Percentiles rank a stretch among this genome's conserved stretches.
Evolutionary conservation across 345 rosid genomes (phyloP).

Genomic region (Arabis alpina): DNA sequence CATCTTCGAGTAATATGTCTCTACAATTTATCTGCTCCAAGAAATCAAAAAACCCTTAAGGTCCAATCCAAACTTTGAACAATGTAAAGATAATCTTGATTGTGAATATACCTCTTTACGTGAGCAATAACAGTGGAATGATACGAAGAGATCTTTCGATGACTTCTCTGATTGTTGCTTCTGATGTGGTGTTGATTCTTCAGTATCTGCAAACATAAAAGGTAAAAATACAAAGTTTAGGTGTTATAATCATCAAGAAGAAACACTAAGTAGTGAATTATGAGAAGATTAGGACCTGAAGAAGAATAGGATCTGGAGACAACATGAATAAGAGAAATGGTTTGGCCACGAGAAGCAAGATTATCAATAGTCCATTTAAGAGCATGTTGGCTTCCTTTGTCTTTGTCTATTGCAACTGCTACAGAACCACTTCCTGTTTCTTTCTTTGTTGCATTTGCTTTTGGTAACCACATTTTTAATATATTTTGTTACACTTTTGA

Average conservation of each 20-base stretch:
- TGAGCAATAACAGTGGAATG: slow-evolving; percentile 85
- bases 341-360: slow-evolving; percentile 70
- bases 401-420: slow-evolving; percentile 85
- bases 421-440: slow-evolving; percentile 57
- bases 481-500: background rate
- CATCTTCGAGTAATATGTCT: slow-evolving; percentile 67
- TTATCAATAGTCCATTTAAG: slow-evolving; percentile 79
- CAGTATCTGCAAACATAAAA: slow-evolving; percentile 24
- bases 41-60: slow-evolving; percentile 19
- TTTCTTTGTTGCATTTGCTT: slow-evolving; percentile 45
- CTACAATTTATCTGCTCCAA: slow-evolving; percentile 57
- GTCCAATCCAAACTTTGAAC: background rate
- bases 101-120: slow-evolving; percentile 70
- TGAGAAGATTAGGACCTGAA: slow-evolving; percentile 27
- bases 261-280: background rate
- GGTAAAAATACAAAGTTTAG: background rate
- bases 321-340: slow-evolving; percentile 78
- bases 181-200: slow-evolving; percentile 36
- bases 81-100: background rate
- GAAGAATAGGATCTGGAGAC: slow-evolving; percentile 42
- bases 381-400: slow-evolving; percentile 84
- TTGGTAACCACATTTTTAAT: slow-evolving; percentile 51
- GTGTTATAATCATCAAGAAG: background rate
- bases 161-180: slow-evolving; percentile 53
- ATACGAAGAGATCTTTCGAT: slow-evolving; percentile 72